These are phyloP conservation scores for Aspergillus incahuasiensis DNA, from an alignment of 495 filamentous ascomycete species.

Conservation along the genomic window DNA sequence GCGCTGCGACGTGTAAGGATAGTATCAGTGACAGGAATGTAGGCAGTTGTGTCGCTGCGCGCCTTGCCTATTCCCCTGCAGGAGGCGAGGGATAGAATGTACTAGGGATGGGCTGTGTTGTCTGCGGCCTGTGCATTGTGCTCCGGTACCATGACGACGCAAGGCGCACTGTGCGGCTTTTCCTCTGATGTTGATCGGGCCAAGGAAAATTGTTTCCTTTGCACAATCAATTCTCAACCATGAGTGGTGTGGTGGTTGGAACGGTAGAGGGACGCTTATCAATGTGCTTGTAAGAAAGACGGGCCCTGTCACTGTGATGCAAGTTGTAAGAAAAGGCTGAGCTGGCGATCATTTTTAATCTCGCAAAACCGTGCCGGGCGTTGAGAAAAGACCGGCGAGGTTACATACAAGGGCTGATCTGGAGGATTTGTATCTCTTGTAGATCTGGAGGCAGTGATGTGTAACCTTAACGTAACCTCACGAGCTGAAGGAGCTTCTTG, in stretches of 20 bases:
- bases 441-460: constrained; percentile 1
- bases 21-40: neutral
- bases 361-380: neutral
- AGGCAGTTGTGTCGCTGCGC: neutral
- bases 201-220: neutral
- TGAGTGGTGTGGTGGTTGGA: too few relatives aligned
- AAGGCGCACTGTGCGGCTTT: neutral
- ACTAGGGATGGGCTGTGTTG: neutral
- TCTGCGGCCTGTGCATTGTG: neutral
- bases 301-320: neutral
- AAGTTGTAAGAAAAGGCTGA: neutral
- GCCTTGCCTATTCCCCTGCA: constrained; percentile 2
- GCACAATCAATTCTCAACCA: too few relatives aligned
- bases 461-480: constrained; percentile 11
- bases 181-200: neutral
- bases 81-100: neutral
- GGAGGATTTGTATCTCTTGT: neutral
- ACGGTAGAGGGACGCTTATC: neutral
- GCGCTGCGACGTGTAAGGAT: neutral
- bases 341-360: neutral
- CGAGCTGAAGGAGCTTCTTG: neutral
- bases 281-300: neutral
- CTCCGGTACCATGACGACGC: neutral
- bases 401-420: neutral
- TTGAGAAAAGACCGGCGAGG: neutral